Conservation (phyloP, 305 asterid genomes). For the Petunia hybrid region DNA sequence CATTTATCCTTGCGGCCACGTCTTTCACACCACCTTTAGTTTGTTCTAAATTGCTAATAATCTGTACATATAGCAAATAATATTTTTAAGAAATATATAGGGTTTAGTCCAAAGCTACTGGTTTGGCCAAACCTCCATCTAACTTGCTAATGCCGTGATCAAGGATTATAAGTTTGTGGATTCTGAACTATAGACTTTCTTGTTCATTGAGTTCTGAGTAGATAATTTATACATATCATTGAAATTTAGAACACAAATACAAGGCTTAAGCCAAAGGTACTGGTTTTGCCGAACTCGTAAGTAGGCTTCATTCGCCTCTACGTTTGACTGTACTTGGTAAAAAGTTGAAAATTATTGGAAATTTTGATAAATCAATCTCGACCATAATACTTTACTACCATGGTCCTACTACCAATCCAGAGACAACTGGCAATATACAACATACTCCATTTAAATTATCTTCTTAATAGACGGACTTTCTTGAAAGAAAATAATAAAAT, state of each 20-base stretch:
- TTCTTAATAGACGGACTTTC: neutral
- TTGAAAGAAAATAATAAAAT: neutral
- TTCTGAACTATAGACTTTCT: too few relatives aligned
- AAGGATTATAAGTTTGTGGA: too few relatives aligned
- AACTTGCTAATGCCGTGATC: too few relatives aligned
- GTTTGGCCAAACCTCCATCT: too few relatives aligned
- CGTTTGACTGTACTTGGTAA: neutral
- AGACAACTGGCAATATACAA: neutral
- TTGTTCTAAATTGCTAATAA: neutral
- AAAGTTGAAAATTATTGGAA: neutral
- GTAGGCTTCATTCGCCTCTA: too few relatives aligned
- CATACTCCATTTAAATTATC: conserved; percentile 5
- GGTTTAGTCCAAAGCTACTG: neutral
- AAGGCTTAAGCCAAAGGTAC: too few relatives aligned
- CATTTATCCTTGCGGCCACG: conserved; percentile 91
- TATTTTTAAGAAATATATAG: too few relatives aligned
- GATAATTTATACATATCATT: too few relatives aligned
- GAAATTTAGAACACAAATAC: too few relatives aligned
- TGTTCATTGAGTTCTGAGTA: too few relatives aligned
- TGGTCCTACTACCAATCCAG: conserved; percentile 4
- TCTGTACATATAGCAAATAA: too few relatives aligned
- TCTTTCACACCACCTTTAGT: conserved; percentile 94
- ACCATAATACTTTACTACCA: neutral
- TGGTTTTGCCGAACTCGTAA: too few relatives aligned
- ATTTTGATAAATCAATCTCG: neutral